Conservation (phyloP, 2,329 filamentous ascomycete species). For the Colletotrichum plurivorum region DNA sequence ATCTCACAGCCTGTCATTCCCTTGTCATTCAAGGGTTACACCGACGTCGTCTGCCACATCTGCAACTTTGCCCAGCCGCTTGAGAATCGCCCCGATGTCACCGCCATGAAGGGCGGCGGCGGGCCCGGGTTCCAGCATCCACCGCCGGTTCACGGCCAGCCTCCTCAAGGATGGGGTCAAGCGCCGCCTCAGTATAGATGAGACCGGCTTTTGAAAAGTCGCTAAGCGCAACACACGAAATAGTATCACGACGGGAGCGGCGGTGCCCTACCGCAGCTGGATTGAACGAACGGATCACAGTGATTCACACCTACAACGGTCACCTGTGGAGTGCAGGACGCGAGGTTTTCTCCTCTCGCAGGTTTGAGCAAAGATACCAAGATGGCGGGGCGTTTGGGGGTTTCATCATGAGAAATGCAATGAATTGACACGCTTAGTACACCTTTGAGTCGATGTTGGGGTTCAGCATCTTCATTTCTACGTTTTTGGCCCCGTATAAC, state of each 20-base stretch:
- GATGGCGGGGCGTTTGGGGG: constrained; percentile 22
- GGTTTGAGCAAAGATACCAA: constrained; percentile 32
- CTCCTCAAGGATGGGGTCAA: constrained; percentile 52
- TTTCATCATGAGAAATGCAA: constrained; percentile 13
- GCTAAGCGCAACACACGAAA: constrained; percentile 25
- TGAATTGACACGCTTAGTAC: constrained; percentile 2
- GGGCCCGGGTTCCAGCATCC: constrained; percentile 47
- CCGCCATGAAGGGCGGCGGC: constrained; percentile 64
- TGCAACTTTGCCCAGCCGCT: constrained; percentile 83
- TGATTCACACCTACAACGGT: background rate
- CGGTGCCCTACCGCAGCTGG: background rate
- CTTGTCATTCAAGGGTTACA: constrained; percentile 76
- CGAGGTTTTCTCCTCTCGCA: background rate
- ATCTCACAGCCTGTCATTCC: constrained; percentile 75
- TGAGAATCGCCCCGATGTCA: constrained; percentile 69
- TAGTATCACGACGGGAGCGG: background rate
- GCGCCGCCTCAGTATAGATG: constrained; percentile 39
- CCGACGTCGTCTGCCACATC: constrained; percentile 80
- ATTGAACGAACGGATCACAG: background rate
- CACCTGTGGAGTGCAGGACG: background rate
- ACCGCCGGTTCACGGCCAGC: constrained; percentile 49
- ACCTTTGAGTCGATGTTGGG: background rate
- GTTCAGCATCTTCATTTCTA: too few relatives aligned
- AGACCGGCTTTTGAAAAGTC: background rate
- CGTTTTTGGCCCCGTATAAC: too few relatives aligned